Evolutionary conservation across 1,284 basidiomycete species (phyloP).

Genomic region (Cryptococcus sp.): DNA sequence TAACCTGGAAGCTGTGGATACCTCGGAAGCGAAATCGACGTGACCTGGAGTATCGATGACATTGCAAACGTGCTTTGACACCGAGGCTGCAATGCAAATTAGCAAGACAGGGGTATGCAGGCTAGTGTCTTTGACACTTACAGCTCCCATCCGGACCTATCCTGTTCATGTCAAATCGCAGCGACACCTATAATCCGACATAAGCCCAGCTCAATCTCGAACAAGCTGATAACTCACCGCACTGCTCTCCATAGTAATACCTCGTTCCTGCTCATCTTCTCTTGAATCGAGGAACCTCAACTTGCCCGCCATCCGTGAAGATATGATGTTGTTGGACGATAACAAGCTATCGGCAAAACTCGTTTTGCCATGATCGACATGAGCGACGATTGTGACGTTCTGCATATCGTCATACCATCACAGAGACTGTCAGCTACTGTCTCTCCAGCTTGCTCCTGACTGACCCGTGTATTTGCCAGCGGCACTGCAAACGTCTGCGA

Average conservation of each 20-base stretch:
- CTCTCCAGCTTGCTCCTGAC: slow-evolving; percentile 7
- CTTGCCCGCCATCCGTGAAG: slow-evolving; percentile 90
- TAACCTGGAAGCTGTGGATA: slow-evolving; percentile 87
- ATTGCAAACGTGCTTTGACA: slow-evolving; percentile 60
- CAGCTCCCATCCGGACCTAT: slow-evolving; percentile 52
- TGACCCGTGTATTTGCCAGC: slow-evolving; percentile 48
- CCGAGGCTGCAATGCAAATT: slow-evolving; percentile 20
- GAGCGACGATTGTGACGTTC: slow-evolving; percentile 55
- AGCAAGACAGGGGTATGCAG: neutral
- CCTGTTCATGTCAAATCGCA: slow-evolving; percentile 74
- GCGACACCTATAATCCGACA: slow-evolving; percentile 59
- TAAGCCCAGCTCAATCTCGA: slow-evolving; percentile 1
- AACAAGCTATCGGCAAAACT: slow-evolving; percentile 94
- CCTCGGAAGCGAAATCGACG: slow-evolving; percentile 97
- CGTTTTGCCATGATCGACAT: slow-evolving; percentile 77
- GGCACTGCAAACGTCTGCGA: slow-evolving; percentile 47
- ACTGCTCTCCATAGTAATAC: slow-evolving; percentile 98
- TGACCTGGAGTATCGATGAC: slow-evolving; percentile 99
- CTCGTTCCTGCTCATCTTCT: slow-evolving; percentile 96
- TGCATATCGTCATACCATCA: slow-evolving; percentile 13
- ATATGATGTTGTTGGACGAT: slow-evolving; percentile 98
- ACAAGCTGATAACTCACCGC: slow-evolving; percentile 58
- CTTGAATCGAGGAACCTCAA: slow-evolving; percentile 93
- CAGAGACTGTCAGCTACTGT: neutral
- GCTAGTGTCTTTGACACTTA: slow-evolving; percentile 9